Evolutionary conservation across 2,329 filamentous ascomycete genomes (phyloP).

Genomic region (Eutypa lata): DNA sequence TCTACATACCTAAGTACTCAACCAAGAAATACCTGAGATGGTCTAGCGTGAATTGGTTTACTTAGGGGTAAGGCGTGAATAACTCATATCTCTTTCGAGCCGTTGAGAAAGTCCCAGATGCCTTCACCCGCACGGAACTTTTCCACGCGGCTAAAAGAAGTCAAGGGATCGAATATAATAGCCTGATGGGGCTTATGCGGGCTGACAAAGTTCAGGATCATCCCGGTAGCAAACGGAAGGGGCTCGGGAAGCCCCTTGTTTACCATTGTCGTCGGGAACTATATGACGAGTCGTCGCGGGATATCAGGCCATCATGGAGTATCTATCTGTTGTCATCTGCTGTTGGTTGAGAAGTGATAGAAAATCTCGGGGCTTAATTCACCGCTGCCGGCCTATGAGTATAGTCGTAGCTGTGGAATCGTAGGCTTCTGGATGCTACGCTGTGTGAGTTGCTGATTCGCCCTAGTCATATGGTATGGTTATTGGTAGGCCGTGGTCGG

Average conservation of each 20-base stretch:
- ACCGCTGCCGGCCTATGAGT: no score
- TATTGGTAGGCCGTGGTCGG: not conserved
- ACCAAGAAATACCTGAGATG: no score
- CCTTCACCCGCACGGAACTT: no score
- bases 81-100: no score
- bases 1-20: no score
- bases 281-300: not conserved
- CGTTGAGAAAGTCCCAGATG: no score
- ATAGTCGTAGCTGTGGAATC: no score
- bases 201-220: not conserved
- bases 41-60: no score
- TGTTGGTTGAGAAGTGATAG: not conserved
- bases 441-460: not conserved
- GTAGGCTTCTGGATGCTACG: not conserved
- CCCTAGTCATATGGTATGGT: not conserved
- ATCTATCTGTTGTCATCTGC: not conserved
- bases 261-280: not conserved
- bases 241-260: not conserved
- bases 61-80: no score
- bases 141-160: no score
- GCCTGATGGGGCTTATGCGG: not conserved
- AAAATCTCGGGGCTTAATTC: not conserved
- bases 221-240: not conserved
- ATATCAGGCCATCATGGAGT: not conserved
- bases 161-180: no score